phyloP scores from a whole-genome alignment of 2,329 filamentous ascomycete genomes.

The Venturia aucupariae region DNA sequence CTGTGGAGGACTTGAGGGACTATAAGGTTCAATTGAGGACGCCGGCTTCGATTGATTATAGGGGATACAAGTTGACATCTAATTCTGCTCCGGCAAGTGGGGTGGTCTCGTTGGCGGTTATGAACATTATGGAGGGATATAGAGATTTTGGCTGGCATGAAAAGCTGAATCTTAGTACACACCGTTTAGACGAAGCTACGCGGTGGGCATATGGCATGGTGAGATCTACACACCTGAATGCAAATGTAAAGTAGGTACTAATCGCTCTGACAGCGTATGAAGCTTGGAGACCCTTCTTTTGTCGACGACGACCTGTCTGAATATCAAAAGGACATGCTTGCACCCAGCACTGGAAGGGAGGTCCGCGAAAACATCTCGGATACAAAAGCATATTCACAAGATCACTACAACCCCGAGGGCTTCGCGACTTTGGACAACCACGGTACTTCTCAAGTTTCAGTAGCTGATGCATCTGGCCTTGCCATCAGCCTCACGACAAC shows the following conservation, averaged over 20 bases:
- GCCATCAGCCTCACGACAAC: slow-evolving; percentile 79
- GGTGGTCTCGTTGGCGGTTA: slow-evolving; percentile 60
- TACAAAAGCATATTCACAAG: slow-evolving; percentile 58
- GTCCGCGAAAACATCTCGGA: slow-evolving; percentile 64
- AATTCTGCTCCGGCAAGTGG: slow-evolving; percentile 71
- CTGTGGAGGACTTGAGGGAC: slow-evolving; percentile 62
- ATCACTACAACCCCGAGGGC: slow-evolving; percentile 61
- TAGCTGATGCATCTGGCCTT: slow-evolving; percentile 63
- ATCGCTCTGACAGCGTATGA: slow-evolving; percentile 40
- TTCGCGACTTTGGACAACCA: slow-evolving; percentile 60
- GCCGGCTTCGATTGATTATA: slow-evolving; percentile 45
- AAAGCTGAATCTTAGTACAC: slow-evolving; percentile 58
- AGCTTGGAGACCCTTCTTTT: slow-evolving; percentile 74
- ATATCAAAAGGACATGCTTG: slow-evolving; percentile 62
- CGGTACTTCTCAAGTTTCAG: slow-evolving; percentile 64
- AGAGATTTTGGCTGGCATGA: slow-evolving; percentile 49
- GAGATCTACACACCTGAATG: neutral
- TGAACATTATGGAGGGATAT: slow-evolving; percentile 81
- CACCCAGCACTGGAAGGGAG: slow-evolving; percentile 45
- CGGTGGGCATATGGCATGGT: slow-evolving; percentile 69
- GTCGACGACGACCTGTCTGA: slow-evolving; percentile 48
- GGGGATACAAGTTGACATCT: slow-evolving; percentile 60
- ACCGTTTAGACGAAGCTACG: slow-evolving; percentile 80
- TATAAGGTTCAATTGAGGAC: slow-evolving; percentile 61
- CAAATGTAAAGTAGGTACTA: slow-evolving; percentile 15